phyloP scores from a whole-genome alignment of 805 yeast species.

The Dipodascus albidus region DNA sequence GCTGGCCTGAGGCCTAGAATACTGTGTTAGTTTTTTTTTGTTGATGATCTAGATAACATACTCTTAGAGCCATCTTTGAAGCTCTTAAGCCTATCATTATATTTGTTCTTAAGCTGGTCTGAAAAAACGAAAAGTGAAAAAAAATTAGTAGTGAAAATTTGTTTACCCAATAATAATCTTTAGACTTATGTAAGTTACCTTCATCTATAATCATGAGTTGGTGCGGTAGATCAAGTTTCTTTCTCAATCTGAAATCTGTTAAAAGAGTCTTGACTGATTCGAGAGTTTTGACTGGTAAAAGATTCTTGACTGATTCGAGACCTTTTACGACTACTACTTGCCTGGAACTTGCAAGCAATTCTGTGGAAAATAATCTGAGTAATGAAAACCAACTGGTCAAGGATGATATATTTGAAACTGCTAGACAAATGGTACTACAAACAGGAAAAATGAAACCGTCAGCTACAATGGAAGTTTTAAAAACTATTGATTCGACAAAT shows the following conservation, averaged over 20 bases:
- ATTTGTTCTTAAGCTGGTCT: not conserved
- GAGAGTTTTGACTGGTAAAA: too few relatives aligned
- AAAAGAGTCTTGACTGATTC: not conserved
- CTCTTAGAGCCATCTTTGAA: conserved; percentile 2
- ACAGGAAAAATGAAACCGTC: not conserved
- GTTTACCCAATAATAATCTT: not conserved
- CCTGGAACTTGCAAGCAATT: too few relatives aligned
- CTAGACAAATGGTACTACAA: not conserved
- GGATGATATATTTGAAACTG: not conserved
- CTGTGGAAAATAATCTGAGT: too few relatives aligned
- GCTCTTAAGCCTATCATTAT: conserved; percentile 6
- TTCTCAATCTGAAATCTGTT: not conserved
- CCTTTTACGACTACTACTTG: too few relatives aligned
- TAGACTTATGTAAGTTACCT: too few relatives aligned
- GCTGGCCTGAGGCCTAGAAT: conserved; percentile 3
- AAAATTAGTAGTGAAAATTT: not conserved
- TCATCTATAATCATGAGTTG: not conserved
- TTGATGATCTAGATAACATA: not conserved
- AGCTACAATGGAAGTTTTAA: not conserved
- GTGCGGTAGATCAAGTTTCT: not conserved
- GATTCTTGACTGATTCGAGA: too few relatives aligned
- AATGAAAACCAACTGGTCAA: too few relatives aligned
- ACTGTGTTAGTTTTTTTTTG: too few relatives aligned
- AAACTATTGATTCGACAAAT: not conserved
- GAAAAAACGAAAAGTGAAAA: not conserved